Conservation (phyloP, 1,284 basidiomycete genomes). For the Cutaneotrichosporon cyanovorans region DNA sequence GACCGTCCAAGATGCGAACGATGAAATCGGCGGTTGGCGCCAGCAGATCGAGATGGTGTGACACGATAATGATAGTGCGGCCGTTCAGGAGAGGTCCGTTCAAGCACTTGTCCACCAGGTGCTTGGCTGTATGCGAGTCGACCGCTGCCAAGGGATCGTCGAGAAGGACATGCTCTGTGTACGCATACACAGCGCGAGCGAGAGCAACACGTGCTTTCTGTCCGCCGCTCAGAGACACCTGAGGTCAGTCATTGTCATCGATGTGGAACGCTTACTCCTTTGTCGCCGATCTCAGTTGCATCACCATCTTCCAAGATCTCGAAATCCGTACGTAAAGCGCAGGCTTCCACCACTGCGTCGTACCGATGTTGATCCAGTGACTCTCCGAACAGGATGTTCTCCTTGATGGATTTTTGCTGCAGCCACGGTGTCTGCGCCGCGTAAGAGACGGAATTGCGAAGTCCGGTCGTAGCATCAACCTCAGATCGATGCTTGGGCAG, state of each 20-base stretch:
- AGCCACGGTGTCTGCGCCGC: conserved; percentile 81
- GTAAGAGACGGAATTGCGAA: conserved; percentile 71
- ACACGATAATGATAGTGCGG: conserved; percentile 72
- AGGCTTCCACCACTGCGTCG: conserved; percentile 64
- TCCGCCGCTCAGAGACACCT: conserved; percentile 56
- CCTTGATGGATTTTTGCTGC: conserved; percentile 51
- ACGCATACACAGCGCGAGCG: conserved; percentile 50
- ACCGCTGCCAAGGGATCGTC: conserved; percentile 84
- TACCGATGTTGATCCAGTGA: conserved; percentile 61
- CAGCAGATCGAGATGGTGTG: conserved; percentile 73
- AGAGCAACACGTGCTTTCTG: conserved; percentile 65
- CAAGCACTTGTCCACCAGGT: conserved; percentile 60
- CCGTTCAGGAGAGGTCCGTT: conserved; percentile 56
- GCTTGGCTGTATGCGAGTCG: conserved; percentile 78
- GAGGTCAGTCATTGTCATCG: conserved; percentile 3
- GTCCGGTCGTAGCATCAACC: conserved; percentile 55
- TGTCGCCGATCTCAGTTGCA: conserved; percentile 61
- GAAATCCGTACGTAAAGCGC: conserved; percentile 62
- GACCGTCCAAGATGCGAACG: conserved; percentile 59
- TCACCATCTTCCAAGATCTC: conserved; percentile 72
- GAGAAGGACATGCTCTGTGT: conserved; percentile 62
- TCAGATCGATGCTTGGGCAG: conserved; percentile 59
- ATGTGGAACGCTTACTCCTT: conserved; percentile 51
- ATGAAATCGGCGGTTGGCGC: conserved; percentile 56
- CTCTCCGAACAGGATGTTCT: conserved; percentile 64